A percentile compares a stretch with the other conserved stretches of the same genome.
Evolutionary conservation across 805 yeast species (phyloP).

Genomic region (Hanseniaspora lachancei): DNA sequence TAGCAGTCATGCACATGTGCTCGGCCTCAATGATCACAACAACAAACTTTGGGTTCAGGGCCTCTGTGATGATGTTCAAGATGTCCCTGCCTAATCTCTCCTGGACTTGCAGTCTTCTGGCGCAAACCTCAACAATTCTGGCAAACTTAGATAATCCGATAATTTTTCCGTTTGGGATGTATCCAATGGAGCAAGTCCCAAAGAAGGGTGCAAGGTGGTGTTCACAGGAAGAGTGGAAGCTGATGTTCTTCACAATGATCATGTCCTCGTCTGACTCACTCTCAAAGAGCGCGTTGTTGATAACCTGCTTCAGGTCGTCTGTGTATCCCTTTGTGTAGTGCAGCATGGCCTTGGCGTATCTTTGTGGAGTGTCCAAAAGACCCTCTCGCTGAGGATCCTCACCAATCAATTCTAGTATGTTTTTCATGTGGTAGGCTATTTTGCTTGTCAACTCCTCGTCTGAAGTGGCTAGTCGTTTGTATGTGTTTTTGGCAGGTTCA

Average conservation of each 20-base stretch:
- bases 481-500: not conserved
- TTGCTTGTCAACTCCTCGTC: not conserved
- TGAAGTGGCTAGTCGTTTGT: not conserved
- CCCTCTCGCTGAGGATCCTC: slow-evolving; percentile 88
- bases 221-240: slow-evolving; percentile 83
- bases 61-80: slow-evolving; percentile 87
- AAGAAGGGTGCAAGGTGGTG: slow-evolving; percentile 95
- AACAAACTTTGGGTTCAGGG: slow-evolving; percentile 87
- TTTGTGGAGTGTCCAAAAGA: slow-evolving; percentile 79
- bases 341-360: slow-evolving; percentile 94
- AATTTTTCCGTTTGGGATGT: slow-evolving; percentile 87
- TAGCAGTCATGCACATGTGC: slow-evolving; percentile 98
- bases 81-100: slow-evolving; percentile 93
- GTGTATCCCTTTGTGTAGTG: slow-evolving; percentile 94
- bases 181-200: slow-evolving; percentile 96
- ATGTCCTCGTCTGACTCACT: slow-evolving; percentile 92
- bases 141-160: slow-evolving; percentile 88
- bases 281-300: slow-evolving; percentile 90
- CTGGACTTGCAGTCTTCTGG: slow-evolving; percentile 94
- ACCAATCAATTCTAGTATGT: slow-evolving; percentile 70
- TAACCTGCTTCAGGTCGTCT: slow-evolving; percentile 70
- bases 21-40: slow-evolving; percentile 97
- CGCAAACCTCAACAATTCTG: slow-evolving; percentile 90
- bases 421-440: slow-evolving; percentile 18
- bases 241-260: slow-evolving; percentile 95